Conservation (phyloP, 345 rosid genomes). For the Arabis hirsuta region DNA sequence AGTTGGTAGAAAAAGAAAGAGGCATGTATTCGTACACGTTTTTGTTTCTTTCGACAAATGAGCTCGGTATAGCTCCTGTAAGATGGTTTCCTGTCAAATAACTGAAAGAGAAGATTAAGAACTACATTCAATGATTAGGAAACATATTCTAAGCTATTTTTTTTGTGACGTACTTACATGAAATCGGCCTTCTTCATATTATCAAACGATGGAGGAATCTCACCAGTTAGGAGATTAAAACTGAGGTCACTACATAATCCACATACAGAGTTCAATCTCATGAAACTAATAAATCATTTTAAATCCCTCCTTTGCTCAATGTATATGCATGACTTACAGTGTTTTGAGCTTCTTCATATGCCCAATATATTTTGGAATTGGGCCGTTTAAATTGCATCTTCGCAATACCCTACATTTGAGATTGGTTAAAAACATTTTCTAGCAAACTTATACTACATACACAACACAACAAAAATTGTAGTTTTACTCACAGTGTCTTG, state of each 20-base stretch:
- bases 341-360: slow-evolving; percentile 62
- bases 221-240: slow-evolving; percentile 71
- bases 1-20: neutral
- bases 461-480: neutral
- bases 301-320: slow-evolving; percentile 10
- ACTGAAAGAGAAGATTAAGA: slow-evolving; percentile 46
- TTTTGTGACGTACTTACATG: slow-evolving; percentile 55
- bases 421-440: slow-evolving; percentile 9
- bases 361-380: slow-evolving; percentile 67
- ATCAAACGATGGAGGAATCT: slow-evolving; percentile 64
- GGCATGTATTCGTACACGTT: slow-evolving; percentile 55
- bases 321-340: slow-evolving; percentile 56
- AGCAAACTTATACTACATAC: neutral
- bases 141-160: neutral
- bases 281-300: neutral
- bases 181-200: slow-evolving; percentile 61
- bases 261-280: slow-evolving; percentile 4
- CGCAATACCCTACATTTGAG: slow-evolving; percentile 61
- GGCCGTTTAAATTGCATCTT: slow-evolving; percentile 63
- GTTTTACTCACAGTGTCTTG: slow-evolving; percentile 72
- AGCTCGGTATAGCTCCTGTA: slow-evolving; percentile 65
- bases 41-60: slow-evolving; percentile 62
- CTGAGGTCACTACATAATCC: slow-evolving; percentile 74
- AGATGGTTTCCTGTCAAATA: slow-evolving; percentile 78
- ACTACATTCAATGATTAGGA: neutral